Evolutionary conservation across 768 basidiomycete genomes (phyloP).

Genomic region (Gautieria morchelliformis): DNA sequence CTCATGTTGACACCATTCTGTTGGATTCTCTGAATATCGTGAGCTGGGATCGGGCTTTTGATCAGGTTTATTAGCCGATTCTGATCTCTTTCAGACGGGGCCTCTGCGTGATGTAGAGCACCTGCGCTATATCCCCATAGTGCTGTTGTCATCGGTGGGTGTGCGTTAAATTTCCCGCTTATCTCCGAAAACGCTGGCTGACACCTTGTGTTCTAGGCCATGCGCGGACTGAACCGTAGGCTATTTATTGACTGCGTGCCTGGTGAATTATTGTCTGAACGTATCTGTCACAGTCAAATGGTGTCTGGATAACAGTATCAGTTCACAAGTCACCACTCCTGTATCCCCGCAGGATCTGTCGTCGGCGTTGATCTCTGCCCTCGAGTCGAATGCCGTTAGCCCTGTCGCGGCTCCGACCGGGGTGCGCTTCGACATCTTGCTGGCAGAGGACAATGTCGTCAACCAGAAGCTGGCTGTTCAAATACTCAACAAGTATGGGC

Average conservation of each 20-base stretch:
- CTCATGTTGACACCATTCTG: slow-evolving; percentile 91
- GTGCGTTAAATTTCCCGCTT: not conserved
- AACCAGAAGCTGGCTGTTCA: slow-evolving; percentile 96
- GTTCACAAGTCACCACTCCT: slow-evolving; percentile 88
- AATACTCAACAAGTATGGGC: slow-evolving; percentile 93
- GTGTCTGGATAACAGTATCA: slow-evolving; percentile 94
- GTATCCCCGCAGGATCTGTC: slow-evolving; percentile 82
- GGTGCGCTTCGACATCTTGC: slow-evolving; percentile 80
- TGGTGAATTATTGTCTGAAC: slow-evolving; percentile 12
- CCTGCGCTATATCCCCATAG: slow-evolving; percentile 92
- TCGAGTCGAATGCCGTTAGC: slow-evolving; percentile 90
- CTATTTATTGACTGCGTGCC: not conserved
- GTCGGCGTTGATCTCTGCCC: slow-evolving; percentile 84
- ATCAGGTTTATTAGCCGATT: not conserved
- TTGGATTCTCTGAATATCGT: slow-evolving; percentile 84
- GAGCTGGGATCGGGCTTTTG: slow-evolving; percentile 25
- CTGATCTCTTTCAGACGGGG: slow-evolving; percentile 53
- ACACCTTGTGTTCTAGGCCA: slow-evolving; percentile 26
- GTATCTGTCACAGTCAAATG: slow-evolving; percentile 60
- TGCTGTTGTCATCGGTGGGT: slow-evolving; percentile 67
- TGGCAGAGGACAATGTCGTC: slow-evolving; percentile 95
- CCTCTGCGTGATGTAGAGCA: slow-evolving; percentile 87
- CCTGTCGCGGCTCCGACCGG: slow-evolving; percentile 82
- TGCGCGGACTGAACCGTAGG: slow-evolving; percentile 64
- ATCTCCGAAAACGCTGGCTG: not conserved